Base-by-base conservation (phyloP, 805 yeast species). In the Yamadazyma paraphyllophila region DNA sequence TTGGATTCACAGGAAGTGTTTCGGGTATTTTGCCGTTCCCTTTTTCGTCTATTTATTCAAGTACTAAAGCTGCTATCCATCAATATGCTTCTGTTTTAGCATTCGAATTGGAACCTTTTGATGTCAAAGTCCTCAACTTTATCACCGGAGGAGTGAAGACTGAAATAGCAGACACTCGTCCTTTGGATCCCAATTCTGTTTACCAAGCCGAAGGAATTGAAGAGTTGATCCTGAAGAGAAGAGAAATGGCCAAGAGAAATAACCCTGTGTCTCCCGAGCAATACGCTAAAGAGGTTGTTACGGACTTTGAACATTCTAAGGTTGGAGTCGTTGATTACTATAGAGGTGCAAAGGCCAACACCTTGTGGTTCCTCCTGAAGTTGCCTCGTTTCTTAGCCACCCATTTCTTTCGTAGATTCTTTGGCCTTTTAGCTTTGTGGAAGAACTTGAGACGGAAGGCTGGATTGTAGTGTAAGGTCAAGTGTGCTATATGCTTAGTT, bases 61-160 rank as follows among this genome's bases (percentile, higher is more conserved):
- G 91, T 1, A 61, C 85, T 1, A 87, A 87, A 56, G 88, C 91
- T 5, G 91, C 92, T 0, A 80, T 87, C 46, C 88, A 85, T 52
- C 83, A 78, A 53, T 87, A 81, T 57, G 85, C 88, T 0, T 75
- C 78, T 34, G 75, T 74, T 2, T 65, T 87, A 45, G 77, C 83
- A 43, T 58, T 82, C 20, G 96, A 87, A 62, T 60, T 87, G 75
- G 78, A 78, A 58, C 85, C 88, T 3, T 82, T 85, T 55, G 85
- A 77, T 12, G 92, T 87, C 4, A 71, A 80, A 41, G 92, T 87
- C 0, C 69, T 84, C 48, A 83, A 83, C 54, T 72, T 83, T 10
- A 64, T 85, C 34, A 86, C 94, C 7, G 95, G 95, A 26, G 92
- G 87, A 31, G 94, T 87, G 26, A 66, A 67, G 16, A 84, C 94